Base-by-base conservation (phyloP, 1,284 basidiomycete genomes). In the Volvariella surrecta region DNA sequence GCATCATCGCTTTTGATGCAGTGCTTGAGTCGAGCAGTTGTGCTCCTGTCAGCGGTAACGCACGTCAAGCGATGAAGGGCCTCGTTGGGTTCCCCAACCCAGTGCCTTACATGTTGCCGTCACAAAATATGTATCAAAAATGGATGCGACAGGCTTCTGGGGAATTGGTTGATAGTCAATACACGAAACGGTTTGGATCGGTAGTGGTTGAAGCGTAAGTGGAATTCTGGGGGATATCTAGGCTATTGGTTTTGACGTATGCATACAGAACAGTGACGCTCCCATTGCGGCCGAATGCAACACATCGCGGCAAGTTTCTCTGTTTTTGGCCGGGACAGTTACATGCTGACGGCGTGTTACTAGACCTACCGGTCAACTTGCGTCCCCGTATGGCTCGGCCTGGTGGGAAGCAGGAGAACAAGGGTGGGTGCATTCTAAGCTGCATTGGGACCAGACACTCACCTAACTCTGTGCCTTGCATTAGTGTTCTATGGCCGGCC, bases 401-500 rank as follows among this genome's bases (percentile, higher is more conserved):
- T 49, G 58, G 49, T 40, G 34, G 19, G 50, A 52, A 45, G 42
- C 42, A 54, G 54, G 54, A 47, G 19, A 57, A 49, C 1, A 48
- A 54, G 28, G 42, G 56, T 63, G 37, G 73, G 81, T 74, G 58
- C 32, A 39, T 39, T 34, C 37, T 21, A 9, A 11, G 4, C 15
- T 15, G 28, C 42, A 42, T 19, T 39, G 44, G 37, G 30, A 42
- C 2, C 24, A 10, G 7, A 34, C 28, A 32, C 11, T 45, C 13
- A 24, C 32, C 40, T n/a, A n/a, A n/a, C n/a, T n/a, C n/a, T n/a
- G n/a, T n/a, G n/a, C n/a, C n/a, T n/a, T n/a, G n/a, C 40, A 17
- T 38, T 32, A 81, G 81, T 73, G 16, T 54, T 72, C 24, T 87
- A 84, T 48, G 76, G 74, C 8, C 70, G 83, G 10, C 62, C 83